Evolutionary conservation across 257 asterid species (phyloP), one percentile per base, ranked within the genome.

Genomic region (Eustoma russellianum): DNA sequence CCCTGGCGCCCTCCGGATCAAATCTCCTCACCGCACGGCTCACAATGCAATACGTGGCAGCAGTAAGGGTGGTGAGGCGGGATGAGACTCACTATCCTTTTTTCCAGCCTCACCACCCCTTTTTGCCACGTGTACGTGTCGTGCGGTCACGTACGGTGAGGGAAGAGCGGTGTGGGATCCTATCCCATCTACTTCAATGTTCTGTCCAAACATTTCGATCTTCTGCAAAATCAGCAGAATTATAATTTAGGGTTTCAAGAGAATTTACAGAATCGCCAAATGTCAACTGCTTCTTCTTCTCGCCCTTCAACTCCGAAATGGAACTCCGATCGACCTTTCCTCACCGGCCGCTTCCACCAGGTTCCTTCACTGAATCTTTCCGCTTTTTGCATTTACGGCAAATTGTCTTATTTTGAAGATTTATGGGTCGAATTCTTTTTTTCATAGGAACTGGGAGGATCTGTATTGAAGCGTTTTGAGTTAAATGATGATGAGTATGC

Each of bases 281-380:
- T 40, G 59, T 6, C 41, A 55, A 38, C 64, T 11, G 60, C 57
- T 30, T 34, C 74, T 53, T 56, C 59, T 28, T 44, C 70, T 41
- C 50, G 77, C 59, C 78, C 83, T 46, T 70, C 80, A 18, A 79
- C 88, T 52, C 95, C 95, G 53, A 69, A 54, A 55, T 86, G 95
- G 94, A 86, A 86, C 54, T 72, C 73, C 18, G 88, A 80, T 62
- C 90, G 94, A 59, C 93, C 95, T 56, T 86, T 80, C 57, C 91
- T 77, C 52, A 83, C 91, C 24, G 88, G 88, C 60, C 83, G 85
- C 55, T 83, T 80, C 48, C 83, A 78, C 62, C 94, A 73, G 94
- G 85, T 70, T 57, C 12, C 38, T 0, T 50, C 8, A 34, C 53
- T 46, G 13, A 38, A 0, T 17, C 60, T 48, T 15, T 53, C 40